A percentile compares a stretch with the other conserved stretches of the same genome.
These are phyloP conservation scores for Mariannaea sp. DNA, from an alignment of 2,329 filamentous ascomycete species.

Conservation along the genomic window DNA sequence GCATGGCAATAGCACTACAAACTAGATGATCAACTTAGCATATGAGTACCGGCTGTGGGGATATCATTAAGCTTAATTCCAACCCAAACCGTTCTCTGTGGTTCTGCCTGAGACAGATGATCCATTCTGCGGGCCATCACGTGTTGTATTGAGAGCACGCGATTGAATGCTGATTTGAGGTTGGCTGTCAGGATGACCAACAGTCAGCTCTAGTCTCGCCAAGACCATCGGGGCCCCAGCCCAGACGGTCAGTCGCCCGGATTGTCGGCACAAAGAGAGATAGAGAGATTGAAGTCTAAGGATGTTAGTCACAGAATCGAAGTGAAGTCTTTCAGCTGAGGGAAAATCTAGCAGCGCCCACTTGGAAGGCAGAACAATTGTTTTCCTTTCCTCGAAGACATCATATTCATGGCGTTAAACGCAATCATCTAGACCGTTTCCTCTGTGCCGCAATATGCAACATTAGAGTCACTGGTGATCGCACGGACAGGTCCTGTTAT, in stretches of 20 bases:
- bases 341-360: constrained; percentile 10
- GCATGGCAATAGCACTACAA: background rate
- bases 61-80: constrained; percentile 18
- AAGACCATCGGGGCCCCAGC: constrained; percentile 10
- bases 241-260: constrained; percentile 3
- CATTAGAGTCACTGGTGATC: background rate
- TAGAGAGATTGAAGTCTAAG: no score
- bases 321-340: no score
- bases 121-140: constrained; percentile 3
- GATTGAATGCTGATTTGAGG: constrained; percentile 2
- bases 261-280: constrained; percentile 16
- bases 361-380: background rate
- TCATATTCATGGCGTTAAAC: constrained; percentile 31
- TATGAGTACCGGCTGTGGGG: no score
- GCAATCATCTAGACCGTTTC: constrained; percentile 26
- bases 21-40: no score
- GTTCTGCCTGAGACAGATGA: background rate
- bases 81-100: constrained; percentile 13
- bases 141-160: constrained; percentile 11
- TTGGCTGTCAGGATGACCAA: background rate
- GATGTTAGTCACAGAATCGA: constrained; percentile 5
- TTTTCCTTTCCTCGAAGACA: constrained; percentile 18
- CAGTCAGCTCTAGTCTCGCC: background rate
- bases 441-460: constrained; percentile 1
- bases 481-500: background rate